Base-by-base conservation (phyloP, 2,329 filamentous ascomycete species). In the Phaeoacremonium minimum region DNA sequence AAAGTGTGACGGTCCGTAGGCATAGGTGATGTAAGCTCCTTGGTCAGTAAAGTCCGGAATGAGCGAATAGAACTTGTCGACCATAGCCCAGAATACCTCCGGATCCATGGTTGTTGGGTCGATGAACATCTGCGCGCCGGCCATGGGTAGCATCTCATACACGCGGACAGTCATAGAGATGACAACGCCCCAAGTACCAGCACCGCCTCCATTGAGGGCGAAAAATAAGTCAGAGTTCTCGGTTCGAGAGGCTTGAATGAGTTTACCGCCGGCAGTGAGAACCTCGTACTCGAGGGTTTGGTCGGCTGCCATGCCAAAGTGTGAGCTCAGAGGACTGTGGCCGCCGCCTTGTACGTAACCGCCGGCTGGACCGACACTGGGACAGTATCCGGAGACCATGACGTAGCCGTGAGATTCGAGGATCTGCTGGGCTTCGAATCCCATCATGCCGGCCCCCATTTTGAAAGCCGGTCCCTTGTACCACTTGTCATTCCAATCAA, bases 291-390 rank as follows among this genome's bases (percentile, higher is more conserved):
- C 59, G 13, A 74, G 56, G n/a, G 68, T 58, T 42, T 71, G 63
- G 45, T 73, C 69, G 15, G 65, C 64, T 4, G 59, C 69, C 49
- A 75, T 61, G 40, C 75, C 62, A 42, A 70, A 73, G 17, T 66
- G 52, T 30, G 64, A 64, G 18, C 65, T 67, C 32, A 79, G 48
- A 4, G 71, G 69, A 8, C 67, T 71, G 46, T 78, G 73, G 0
- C 75, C 75, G 32, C 71, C 74, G 14, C 69, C 72, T 41, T 69
- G 52, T 14, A 63, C 60, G 44, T 66, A 69, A 8, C 66, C 65
- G 32, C 69, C 70, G 12, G 61, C 57, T 28, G 72, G 55, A 12
- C 74, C 73, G 6, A 79, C 71, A 3, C 67, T 73, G 44, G 44
- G 33, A 11, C 40, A 42, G 20, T 42, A 36, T n/a, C 37, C 41